Percentiles rank a stretch among this genome's conserved stretches.
These are phyloP conservation scores for Venturia aucupariae DNA, from an alignment of 2,329 filamentous ascomycete genomes.

Conservation along the genomic window DNA sequence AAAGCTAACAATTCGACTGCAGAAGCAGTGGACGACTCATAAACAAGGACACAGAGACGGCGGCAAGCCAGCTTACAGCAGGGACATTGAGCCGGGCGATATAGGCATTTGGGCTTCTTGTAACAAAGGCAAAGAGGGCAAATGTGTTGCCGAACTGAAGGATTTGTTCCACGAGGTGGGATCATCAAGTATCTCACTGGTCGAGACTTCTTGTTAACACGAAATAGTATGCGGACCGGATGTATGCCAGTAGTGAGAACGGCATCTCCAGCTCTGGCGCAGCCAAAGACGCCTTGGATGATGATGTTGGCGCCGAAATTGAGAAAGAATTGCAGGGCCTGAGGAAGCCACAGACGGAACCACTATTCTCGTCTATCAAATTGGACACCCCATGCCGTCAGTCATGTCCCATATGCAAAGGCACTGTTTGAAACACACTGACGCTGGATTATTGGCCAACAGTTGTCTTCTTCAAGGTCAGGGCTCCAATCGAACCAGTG, in stretches of 20 bases:
- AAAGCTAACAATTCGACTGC: conserved; percentile 1
- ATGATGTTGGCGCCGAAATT: conserved; percentile 65
- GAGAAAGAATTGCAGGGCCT: conserved; percentile 60
- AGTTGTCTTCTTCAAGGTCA: conserved; percentile 52
- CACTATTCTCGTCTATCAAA: conserved; percentile 44
- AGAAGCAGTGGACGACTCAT: conserved; percentile 31
- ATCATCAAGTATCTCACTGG: conserved; percentile 7
- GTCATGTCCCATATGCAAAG: conserved; percentile 18
- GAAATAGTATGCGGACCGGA: conserved; percentile 53
- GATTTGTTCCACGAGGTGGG: conserved; percentile 57
- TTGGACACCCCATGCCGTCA: conserved; percentile 48
- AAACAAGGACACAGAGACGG: conserved; percentile 12
- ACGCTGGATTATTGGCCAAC: conserved; percentile 13
- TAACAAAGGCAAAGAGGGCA: conserved; percentile 59
- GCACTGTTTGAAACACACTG: conserved; percentile 42
- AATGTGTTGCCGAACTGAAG: conserved; percentile 58
- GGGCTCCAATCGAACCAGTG: conserved; percentile 49
- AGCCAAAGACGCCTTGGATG: conserved; percentile 28
- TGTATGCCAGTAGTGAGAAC: conserved; percentile 33
- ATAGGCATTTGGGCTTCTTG: conserved; percentile 72
- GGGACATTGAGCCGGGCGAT: conserved; percentile 55
- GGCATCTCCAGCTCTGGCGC: conserved; percentile 31
- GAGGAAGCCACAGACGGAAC: conserved; percentile 40
- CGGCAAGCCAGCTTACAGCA: neutral
- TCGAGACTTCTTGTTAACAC: conserved; percentile 4